Evolutionary conservation across 768 basidiomycete genomes (phyloP).

Genomic region (Tricholoma saponaceum): DNA sequence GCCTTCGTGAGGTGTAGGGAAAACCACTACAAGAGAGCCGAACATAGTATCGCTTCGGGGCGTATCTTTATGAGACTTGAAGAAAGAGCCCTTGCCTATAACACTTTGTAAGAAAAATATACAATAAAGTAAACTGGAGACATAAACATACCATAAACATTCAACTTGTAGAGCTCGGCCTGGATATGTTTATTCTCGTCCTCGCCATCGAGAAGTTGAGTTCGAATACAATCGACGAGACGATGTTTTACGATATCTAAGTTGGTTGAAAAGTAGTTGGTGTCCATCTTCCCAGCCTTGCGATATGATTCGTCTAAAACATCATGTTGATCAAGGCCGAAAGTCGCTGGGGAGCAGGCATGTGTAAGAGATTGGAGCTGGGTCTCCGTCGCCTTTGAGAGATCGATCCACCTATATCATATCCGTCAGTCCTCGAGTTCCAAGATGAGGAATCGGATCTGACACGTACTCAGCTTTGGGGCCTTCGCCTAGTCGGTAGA

Average conservation of each 20-base stretch:
- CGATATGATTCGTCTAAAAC: constrained; percentile 24
- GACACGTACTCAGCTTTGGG: background rate
- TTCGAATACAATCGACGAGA: constrained; percentile 10
- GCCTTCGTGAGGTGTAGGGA: constrained; percentile 43
- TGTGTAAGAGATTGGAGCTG: constrained; percentile 1
- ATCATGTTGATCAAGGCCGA: constrained; percentile 19
- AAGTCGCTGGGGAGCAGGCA: constrained; percentile 21
- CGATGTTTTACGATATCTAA: constrained; percentile 13
- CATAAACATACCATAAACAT: constrained; percentile 29
- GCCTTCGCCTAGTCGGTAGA: background rate
- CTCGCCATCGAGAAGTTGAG: constrained; percentile 13
- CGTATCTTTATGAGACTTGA: constrained; percentile 47
- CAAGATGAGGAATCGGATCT: background rate
- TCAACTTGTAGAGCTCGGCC: constrained; percentile 31
- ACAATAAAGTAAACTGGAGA: background rate
- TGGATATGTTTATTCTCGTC: constrained; percentile 8
- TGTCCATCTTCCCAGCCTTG: constrained; percentile 23
- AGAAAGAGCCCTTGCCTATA: constrained; percentile 38
- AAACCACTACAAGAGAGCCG: constrained; percentile 45
- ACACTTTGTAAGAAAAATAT: background rate
- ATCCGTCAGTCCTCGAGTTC: background rate
- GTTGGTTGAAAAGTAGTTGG: constrained; percentile 13
- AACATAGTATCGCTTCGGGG: constrained; percentile 40
- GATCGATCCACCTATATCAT: constrained; percentile 1
- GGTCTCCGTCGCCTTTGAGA: background rate